These are phyloP conservation scores for Forsythia viridissima DNA, from an alignment of 257 asterid species.

Conservation along the genomic window DNA sequence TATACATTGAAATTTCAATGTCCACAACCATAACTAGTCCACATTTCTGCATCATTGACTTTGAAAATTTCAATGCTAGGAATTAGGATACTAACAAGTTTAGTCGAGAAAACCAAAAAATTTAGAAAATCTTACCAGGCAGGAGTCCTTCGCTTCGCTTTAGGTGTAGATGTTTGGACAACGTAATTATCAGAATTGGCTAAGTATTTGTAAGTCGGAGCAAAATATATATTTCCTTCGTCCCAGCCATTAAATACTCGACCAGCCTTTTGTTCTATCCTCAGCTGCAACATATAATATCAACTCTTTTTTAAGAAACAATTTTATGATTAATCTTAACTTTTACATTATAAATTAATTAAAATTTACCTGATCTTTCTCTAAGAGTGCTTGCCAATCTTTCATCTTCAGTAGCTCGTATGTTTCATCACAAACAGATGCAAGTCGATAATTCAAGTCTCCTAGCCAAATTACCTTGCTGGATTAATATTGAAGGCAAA, in stretches of 20 bases:
- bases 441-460: conserved; percentile 83
- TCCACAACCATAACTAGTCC: background rate
- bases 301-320: background rate
- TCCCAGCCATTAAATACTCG: conserved; percentile 79
- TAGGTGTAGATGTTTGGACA: conserved; percentile 50
- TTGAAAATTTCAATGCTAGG: background rate
- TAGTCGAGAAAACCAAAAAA: background rate
- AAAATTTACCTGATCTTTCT: conserved; percentile 71
- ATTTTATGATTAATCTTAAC: background rate
- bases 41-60: background rate
- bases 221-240: conserved; percentile 76
- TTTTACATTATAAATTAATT: background rate
- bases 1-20: background rate
- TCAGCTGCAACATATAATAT: conserved; percentile 43
- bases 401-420: conserved; percentile 49
- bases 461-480: conserved; percentile 91
- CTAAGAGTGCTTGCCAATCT: conserved; percentile 70
- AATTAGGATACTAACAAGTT: too few species aligned
- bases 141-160: conserved; percentile 67
- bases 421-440: conserved; percentile 42
- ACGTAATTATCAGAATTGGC: conserved; percentile 63
- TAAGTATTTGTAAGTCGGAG: conserved; percentile 84
- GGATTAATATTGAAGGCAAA: conserved; percentile 1
- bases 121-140: conserved; percentile 64
- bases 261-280: conserved; percentile 70